Evolutionary conservation across 2,329 filamentous ascomycete species (phyloP).

Genomic region (Pseudohalonectria lignicola): DNA sequence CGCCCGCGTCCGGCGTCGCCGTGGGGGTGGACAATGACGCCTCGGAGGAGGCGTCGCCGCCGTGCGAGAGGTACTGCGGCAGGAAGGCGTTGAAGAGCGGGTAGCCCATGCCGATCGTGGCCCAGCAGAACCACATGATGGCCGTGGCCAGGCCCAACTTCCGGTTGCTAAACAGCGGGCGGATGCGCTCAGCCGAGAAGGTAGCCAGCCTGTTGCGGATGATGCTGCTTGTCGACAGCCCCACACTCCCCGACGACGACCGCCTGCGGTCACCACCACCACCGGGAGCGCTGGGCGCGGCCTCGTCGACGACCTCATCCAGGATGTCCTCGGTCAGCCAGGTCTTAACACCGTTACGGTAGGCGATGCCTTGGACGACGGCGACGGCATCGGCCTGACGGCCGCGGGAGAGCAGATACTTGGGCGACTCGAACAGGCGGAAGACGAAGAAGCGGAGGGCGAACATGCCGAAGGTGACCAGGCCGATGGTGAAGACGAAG

Average conservation of each 20-base stretch:
- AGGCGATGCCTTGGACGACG: conserved; percentile 68
- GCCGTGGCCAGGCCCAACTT: conserved; percentile 38
- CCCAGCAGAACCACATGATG: conserved; percentile 70
- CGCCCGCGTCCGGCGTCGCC: conserved; percentile 14
- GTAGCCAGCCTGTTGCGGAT: conserved; percentile 49
- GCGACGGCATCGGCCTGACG: conserved; percentile 70
- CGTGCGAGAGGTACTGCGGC: conserved; percentile 69
- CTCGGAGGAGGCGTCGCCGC: too few relatives aligned
- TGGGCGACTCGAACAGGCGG: conserved; percentile 74
- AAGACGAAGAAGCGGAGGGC: conserved; percentile 69
- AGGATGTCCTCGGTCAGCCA: conserved; percentile 67
- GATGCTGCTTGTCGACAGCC: conserved; percentile 24
- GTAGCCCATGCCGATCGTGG: conserved; percentile 75
- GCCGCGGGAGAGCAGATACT: conserved; percentile 67
- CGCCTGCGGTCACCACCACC: background rate
- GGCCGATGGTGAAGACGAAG: conserved; percentile 59
- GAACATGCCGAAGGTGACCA: conserved; percentile 68
- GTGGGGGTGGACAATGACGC: conserved; percentile 23
- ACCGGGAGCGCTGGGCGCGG: conserved; percentile 1
- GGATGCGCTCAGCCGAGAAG: conserved; percentile 57
- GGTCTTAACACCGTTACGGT: conserved; percentile 57
- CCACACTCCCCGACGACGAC: background rate
- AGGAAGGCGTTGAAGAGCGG: conserved; percentile 84
- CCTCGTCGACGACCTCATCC: conserved; percentile 22
- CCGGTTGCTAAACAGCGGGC: conserved; percentile 49